Base-by-base conservation (phyloP, 2,329 filamentous ascomycete genomes). In the Apiospora saccharicola region DNA sequence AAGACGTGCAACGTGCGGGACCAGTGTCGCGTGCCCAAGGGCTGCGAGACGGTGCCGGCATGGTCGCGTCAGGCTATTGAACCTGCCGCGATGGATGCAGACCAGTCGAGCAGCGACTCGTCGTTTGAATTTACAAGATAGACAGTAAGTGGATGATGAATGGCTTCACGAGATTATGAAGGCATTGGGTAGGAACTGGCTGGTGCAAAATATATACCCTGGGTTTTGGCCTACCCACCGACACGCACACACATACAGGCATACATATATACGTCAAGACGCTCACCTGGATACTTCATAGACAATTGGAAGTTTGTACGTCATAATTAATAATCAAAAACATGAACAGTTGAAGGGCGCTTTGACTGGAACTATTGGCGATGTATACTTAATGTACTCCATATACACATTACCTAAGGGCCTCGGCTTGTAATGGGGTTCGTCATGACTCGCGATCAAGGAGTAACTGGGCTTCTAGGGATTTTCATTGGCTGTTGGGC, bases 1-100 rank as follows among this genome's bases (percentile, higher is more conserved):
- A 91, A 91, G 81, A 97, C 94, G 1, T 85, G 90, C 83, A 47
- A 90, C 67, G 85, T 76, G 41, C 81, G 90, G 70, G 84, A 85
- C 14, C 71, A 82, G 30, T 96, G 92, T 78, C 86, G 90, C 37
- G 85, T 90, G 13, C 94, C 94, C 0, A 85, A 81, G 67, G 90
- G 90, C 0, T 94, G 92, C 75, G 89, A 90, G 75, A 82, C 84
- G 8, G 82, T 89, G 3, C 75, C 78, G 12, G 75, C 77, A 22
- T 88, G 85, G 86, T 74, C 76, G 53, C 78, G 79, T 1, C 72
- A 72, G 30, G 71, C 74, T n/a, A 47, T 22, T 6, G 26, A 71
- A 34, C 71, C 30, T 26, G 74, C 70, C 10, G 68, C 67, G 8
- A 75, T 78, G 49, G 76, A 77, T 13, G 72, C 67, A 8, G 78